Percentiles rank a stretch among this genome's conserved stretches.
phyloP scores from a whole-genome alignment of 768 basidiomycete genomes.

The Trametes coccinea region DNA sequence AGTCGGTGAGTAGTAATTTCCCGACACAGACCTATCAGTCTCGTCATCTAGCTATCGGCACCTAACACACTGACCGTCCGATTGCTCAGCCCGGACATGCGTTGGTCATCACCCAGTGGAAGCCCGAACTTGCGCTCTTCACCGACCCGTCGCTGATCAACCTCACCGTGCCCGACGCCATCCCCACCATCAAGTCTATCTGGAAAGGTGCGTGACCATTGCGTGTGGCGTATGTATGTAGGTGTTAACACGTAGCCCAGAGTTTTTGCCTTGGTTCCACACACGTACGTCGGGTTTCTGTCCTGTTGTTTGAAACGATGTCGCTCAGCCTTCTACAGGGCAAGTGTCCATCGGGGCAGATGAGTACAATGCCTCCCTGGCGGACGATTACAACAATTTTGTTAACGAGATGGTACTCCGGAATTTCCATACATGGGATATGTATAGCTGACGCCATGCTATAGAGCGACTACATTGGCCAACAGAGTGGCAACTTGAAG shows the following conservation, averaged over 20 bases:
- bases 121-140: slow-evolving; percentile 41
- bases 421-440: neutral
- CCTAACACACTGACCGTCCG: neutral
- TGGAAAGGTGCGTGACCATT: slow-evolving; percentile 39
- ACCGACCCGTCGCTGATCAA: slow-evolving; percentile 40
- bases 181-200: slow-evolving; percentile 43
- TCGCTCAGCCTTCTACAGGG: slow-evolving; percentile 6
- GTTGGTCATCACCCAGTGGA: slow-evolving; percentile 47
- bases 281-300: slow-evolving; percentile 16
- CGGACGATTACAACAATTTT: slow-evolving; percentile 44
- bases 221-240: neutral
- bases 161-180: slow-evolving; percentile 42
- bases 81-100: slow-evolving; percentile 39
- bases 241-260: neutral
- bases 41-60: neutral
- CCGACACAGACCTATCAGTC: neutral
- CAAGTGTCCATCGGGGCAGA: slow-evolving; percentile 51
- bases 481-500: slow-evolving; percentile 32
- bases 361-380: slow-evolving; percentile 40
- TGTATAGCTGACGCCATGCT: neutral
- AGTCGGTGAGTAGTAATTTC: slow-evolving; percentile 20
- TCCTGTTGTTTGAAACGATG: neutral
- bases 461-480: slow-evolving; percentile 34
- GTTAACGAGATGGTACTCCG: slow-evolving; percentile 42
- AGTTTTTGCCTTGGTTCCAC: slow-evolving; percentile 31